phyloP scores from a whole-genome alignment of 2,329 filamentous ascomycete genomes.

The Hypoxylon sp. region DNA sequence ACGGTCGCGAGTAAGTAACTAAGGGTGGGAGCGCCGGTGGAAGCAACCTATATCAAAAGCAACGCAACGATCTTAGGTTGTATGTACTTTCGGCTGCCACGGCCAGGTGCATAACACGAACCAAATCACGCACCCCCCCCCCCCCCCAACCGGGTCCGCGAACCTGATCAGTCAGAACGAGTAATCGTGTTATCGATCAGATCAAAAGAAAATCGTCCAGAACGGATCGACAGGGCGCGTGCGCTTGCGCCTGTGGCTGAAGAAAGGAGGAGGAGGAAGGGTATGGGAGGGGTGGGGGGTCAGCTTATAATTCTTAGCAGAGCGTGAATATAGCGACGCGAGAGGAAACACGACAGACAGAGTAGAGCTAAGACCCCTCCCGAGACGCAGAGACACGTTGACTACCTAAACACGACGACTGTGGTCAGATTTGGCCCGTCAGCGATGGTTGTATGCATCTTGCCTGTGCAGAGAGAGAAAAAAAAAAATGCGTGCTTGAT shows the following conservation, averaged over 20 bases:
- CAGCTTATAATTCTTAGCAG: not conserved
- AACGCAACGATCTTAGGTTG: too few species aligned
- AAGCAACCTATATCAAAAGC: conserved; percentile 47
- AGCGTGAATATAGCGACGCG: conserved; percentile 22
- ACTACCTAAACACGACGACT: conserved; percentile 39
- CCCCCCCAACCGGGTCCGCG: too few species aligned
- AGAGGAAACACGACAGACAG: conserved; percentile 40
- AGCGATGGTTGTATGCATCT: conserved; percentile 38
- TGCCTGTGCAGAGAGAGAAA: conserved; percentile 26
- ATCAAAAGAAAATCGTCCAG: conserved; percentile 40
- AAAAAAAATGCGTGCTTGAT: conserved; percentile 17
- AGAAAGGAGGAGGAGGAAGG: conserved; percentile 14
- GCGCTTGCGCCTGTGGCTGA: conserved; percentile 39
- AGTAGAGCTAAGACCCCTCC: conserved; percentile 35
- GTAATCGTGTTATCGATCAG: conserved; percentile 34
- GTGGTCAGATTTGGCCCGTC: conserved; percentile 39
- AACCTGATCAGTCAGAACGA: conserved; percentile 24
- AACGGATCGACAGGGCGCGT: conserved; percentile 31
- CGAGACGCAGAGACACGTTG: conserved; percentile 41
- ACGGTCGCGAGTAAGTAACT: not conserved
- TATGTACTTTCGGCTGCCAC: conserved; percentile 42
- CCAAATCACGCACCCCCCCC: conserved; percentile 48
- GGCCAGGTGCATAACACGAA: conserved; percentile 49
- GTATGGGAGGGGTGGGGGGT: conserved; percentile 7
- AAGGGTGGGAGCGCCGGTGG: conserved; percentile 25